Conservation (phyloP, 202 grass and related monocot species). For the Dendrocalamus latiflorus region DNA sequence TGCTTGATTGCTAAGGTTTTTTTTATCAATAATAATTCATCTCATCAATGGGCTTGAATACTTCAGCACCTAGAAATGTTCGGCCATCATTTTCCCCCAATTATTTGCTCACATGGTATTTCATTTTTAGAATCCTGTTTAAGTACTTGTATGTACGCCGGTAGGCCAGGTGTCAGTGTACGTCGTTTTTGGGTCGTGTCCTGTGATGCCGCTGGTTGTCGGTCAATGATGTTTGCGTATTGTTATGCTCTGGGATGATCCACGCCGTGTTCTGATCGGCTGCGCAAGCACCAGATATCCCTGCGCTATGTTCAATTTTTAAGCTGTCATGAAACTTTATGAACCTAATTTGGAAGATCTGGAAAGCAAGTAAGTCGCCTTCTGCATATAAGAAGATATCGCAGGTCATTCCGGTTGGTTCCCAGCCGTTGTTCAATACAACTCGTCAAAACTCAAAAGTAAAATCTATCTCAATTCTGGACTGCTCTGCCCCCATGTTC, state of each 20-base stretch:
- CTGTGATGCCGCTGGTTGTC: background rate
- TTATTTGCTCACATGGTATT: background rate
- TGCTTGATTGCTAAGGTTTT: background rate
- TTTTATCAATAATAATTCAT: slow-evolving; percentile 15
- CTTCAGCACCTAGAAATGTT: background rate
- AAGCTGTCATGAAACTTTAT: background rate
- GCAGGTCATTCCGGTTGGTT: no score
- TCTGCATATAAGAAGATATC: background rate
- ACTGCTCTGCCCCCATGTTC: background rate
- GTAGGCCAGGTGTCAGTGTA: background rate
- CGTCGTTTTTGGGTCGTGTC: background rate
- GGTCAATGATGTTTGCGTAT: background rate
- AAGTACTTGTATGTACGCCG: background rate
- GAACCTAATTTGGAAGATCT: background rate
- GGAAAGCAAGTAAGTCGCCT: background rate
- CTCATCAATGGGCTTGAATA: background rate
- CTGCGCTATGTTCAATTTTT: background rate
- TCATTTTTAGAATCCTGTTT: background rate
- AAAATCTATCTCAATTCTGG: no score
- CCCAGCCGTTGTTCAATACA: no score
- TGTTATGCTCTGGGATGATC: background rate
- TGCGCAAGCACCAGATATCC: background rate
- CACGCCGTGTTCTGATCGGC: background rate
- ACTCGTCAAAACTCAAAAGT: background rate
- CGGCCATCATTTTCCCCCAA: background rate